Evolutionary conservation across 352 stramenopile species (phyloP), one percentile per base, ranked within the genome.

Genomic region (Thalassiosira livingstoniorum): DNA sequence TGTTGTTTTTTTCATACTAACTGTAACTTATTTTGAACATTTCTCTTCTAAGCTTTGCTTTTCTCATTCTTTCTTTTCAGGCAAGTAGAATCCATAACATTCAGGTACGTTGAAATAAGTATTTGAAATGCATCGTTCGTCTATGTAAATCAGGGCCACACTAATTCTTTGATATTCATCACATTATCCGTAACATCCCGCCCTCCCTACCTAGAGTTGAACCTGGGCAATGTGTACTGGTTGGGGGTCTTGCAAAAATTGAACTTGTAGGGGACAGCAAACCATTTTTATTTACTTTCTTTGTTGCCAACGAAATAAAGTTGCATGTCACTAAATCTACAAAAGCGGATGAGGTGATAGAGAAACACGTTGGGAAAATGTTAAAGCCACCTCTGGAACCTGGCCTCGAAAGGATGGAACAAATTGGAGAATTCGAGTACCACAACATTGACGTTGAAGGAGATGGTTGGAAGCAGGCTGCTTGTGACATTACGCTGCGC

Each of bases 281-380:
- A 75, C 87, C 89, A 37, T 95, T 94, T 51, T 65, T 95, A 0
- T 92, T 95, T 47, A 94, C 89, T 10, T 91, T 94, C 55, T 95
- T 92, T 83, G 89, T 95, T 68, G 81, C 89, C 11, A 95, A 95
- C 76, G 82, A 92, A 37, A 93, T 95, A 42, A 94, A 95, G 53
- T 73, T 95, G 39, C 91, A 95, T 62, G 82, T 82, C 0, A 93
- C 90, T 23, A 82, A 89, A 68, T 82, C 82, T 4, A 25, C 54
- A 7, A 93, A 82, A 68, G 86, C 87, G 35, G 88, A 93, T 62
- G 83, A 92, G 2, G 91, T 94, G 31, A 77, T 84, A 31, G 53
- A 58, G 15, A 94, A 92, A 39, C 91, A 95, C 75, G 78, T 80
- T n/a, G 91, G 91, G n/a, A 80, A 45, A 23, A 75, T 95, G 63